Evolutionary conservation across 2,329 filamentous ascomycete genomes (phyloP), one percentile per base, ranked within the genome.

Genomic region (Aspergillus luchuensis): DNA sequence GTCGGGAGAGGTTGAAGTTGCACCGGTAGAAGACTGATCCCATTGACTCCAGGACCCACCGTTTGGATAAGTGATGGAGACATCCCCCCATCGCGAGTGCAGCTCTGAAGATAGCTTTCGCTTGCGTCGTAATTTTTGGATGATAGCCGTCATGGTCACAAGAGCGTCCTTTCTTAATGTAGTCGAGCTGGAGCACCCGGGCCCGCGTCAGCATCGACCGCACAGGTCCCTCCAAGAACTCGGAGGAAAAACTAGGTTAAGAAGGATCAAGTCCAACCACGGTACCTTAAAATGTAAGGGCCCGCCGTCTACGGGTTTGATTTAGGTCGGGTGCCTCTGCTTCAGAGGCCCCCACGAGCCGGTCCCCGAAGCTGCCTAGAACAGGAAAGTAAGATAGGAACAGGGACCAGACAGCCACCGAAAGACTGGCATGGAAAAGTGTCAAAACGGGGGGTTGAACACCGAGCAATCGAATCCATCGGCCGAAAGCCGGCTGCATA

Each of bases 31-130:
- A 8, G 64, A 57, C 47, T 75, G 72, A 50, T 73, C 72, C 67
- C 72, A 74, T 63, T 77, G 72, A 55, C 72, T 79, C 77, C 77
- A 79, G n/a, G 76, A 78, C 23, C 77, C 76, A 41, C 73, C 67
- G 41, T 69, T 77, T 21, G 77, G 77, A 65, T 73, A 74, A 23
- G 72, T 76, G 63, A 79, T 79, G 15, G 74, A 65, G 39, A 70
- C 65, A 65, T 79, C 77, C 4, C 77, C 77, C 73, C 75, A 79
- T 63, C 76, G 73, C 30, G 74, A 68, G 64, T 79, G 72, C 39
- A 79, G 62, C 33, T 75, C 70, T 1, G 74, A 74, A 3, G 74
- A 74, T 6, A 76, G 63, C 62, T 69, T 71, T 53, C 71, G 72
- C 63, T 74, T 76, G 60, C 67, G 66, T 55, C 73, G 67, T 55